phyloP scores from a whole-genome alignment of 2,329 filamentous ascomycete genomes.

The Colletotrichum tabaci region DNA sequence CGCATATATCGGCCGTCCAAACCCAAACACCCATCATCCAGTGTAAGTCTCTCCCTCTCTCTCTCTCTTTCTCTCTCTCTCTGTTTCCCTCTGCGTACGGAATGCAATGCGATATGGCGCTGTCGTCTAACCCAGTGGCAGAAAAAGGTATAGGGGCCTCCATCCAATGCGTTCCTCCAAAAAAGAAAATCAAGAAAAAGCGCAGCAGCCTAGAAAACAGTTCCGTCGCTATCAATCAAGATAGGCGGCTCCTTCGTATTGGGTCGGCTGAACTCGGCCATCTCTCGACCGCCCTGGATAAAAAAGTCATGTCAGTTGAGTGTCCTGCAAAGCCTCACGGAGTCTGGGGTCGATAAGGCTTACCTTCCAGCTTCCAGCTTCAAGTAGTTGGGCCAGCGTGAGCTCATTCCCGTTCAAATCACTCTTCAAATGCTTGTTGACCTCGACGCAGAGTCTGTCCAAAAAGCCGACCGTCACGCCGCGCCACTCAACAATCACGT shows the following conservation, averaged over 20 bases:
- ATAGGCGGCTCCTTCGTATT: conserved; percentile 98
- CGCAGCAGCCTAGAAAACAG: conserved; percentile 80
- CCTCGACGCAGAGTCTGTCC: conserved; percentile 60
- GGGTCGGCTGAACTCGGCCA: conserved; percentile 93
- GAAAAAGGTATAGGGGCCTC: conserved; percentile 39
- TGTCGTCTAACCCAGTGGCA: conserved; percentile 29
- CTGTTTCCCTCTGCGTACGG: not conserved
- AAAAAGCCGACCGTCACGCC: conserved; percentile 71
- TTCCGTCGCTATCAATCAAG: conserved; percentile 95
- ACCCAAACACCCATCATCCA: conserved; percentile 11
- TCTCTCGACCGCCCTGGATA: conserved; percentile 86
- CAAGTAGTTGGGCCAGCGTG: conserved; percentile 88
- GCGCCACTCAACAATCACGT: conserved; percentile 74
- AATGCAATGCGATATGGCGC: conserved; percentile 12
- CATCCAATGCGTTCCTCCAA: conserved; percentile 36
- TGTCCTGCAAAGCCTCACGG: not conserved
- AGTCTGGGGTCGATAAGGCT: conserved; percentile 47
- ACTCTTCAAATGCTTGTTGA: conserved; percentile 72
- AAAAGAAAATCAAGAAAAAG: not conserved
- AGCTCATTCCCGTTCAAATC: conserved; percentile 80
- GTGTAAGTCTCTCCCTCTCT: not conserved
- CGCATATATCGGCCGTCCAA: conserved; percentile 20
- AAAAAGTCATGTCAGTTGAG: conserved; percentile 38
- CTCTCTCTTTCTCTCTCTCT: no score
- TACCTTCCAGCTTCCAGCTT: conserved; percentile 99